Percentiles rank a stretch among this genome's conserved stretches.
phyloP scores from a whole-genome alignment of 2,329 filamentous ascomycete species.

The Emergomyces africanus region DNA sequence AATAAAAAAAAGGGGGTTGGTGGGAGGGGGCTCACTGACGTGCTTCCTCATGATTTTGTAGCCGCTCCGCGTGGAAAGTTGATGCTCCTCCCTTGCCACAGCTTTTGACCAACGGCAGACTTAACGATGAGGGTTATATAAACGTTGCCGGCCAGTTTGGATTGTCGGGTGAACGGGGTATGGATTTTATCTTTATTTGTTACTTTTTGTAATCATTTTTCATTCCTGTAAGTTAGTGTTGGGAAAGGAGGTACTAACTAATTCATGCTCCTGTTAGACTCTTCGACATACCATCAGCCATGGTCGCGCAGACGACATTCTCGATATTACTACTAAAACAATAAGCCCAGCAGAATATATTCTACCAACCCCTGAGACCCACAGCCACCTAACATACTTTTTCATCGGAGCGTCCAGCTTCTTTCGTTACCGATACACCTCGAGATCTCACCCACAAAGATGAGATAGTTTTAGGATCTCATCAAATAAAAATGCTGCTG shows the following conservation, averaged over 20 bases:
- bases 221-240: neutral
- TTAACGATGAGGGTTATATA: slow-evolving; percentile 30
- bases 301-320: slow-evolving; percentile 21
- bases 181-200: slow-evolving; percentile 7
- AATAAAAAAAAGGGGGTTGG: too few species aligned
- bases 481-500: too few species aligned
- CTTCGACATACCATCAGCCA: slow-evolving; percentile 29
- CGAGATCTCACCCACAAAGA: too few species aligned
- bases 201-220: too few species aligned
- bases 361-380: too few species aligned
- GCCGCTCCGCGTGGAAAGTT: slow-evolving; percentile 29
- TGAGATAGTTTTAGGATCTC: too few species aligned
- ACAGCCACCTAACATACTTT: too few species aligned
- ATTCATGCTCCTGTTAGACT: too few species aligned
- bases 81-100: slow-evolving; percentile 15
- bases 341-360: too few species aligned
- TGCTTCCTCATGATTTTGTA: slow-evolving; percentile 10
- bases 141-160: slow-evolving; percentile 33
- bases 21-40: neutral
- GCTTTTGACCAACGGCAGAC: slow-evolving; percentile 18
- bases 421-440: too few species aligned
- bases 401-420: too few species aligned
- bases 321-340: slow-evolving; percentile 13
- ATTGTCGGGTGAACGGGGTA: slow-evolving; percentile 27
- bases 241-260: too few species aligned